phyloP scores from a whole-genome alignment of 1,284 basidiomycete genomes.

The Trichosporon ovoides region DNA sequence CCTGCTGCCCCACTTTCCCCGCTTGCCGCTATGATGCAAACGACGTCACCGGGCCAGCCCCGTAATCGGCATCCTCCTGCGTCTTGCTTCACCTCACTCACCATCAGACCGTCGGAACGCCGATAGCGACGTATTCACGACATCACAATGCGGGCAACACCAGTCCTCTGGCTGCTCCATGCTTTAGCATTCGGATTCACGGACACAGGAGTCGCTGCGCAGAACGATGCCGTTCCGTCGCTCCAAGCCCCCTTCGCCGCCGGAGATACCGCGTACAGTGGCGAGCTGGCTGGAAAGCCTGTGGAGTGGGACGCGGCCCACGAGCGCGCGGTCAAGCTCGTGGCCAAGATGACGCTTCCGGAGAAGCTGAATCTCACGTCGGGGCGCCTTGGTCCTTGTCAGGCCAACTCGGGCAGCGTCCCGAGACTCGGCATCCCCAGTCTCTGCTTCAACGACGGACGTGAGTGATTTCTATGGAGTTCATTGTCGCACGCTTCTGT shows the following conservation, averaged over 20 bases:
- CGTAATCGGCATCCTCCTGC: background rate
- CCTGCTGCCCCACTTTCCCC: no score
- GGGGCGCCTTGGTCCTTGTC: constrained; percentile 54
- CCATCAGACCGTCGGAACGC: background rate
- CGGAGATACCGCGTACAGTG: background rate
- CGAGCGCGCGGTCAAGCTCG: constrained; percentile 40
- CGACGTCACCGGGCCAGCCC: background rate
- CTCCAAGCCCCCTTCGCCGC: background rate
- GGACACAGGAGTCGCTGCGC: background rate
- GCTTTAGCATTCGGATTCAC: background rate
- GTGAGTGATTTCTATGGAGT: constrained; percentile 21
- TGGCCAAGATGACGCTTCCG: constrained; percentile 49
- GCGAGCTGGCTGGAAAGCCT: background rate
- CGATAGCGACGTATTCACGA: background rate
- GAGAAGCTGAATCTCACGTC: constrained; percentile 50
- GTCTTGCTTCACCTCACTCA: background rate
- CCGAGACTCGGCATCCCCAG: constrained; percentile 54
- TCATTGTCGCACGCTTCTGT: background rate
- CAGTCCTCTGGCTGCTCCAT: background rate
- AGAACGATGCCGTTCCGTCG: background rate
- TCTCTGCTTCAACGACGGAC: constrained; percentile 61
- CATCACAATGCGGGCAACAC: background rate
- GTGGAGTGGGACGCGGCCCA: constrained; percentile 36
- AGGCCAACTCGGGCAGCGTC: constrained; percentile 56
- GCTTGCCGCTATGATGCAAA: constrained; percentile 1